phyloP scores from a whole-genome alignment of 1,284 basidiomycete species.

The Somion occarium region DNA sequence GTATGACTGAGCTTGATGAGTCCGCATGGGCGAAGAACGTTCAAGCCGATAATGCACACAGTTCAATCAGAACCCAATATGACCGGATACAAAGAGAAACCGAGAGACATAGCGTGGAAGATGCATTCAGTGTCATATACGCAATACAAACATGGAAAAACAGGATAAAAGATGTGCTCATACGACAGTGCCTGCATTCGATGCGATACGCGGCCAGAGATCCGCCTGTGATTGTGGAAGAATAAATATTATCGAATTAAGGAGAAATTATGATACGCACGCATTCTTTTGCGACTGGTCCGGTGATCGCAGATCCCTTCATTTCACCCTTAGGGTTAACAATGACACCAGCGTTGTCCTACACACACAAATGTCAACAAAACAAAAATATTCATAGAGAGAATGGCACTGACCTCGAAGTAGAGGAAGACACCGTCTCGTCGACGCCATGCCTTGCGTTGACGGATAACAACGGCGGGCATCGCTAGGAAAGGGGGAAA shows the following conservation, averaged over 20 bases:
- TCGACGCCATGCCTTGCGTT: conserved; percentile 98
- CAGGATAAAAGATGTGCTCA: conserved; percentile 33
- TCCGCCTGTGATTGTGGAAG: conserved; percentile 65
- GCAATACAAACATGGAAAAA: conserved; percentile 20
- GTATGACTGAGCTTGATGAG: too few relatives aligned
- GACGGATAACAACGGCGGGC: conserved; percentile 96
- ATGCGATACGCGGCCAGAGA: conserved; percentile 99
- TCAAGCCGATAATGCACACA: not conserved
- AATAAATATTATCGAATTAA: conserved; percentile 2
- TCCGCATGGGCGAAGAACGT: too few relatives aligned
- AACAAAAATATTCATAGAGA: not conserved
- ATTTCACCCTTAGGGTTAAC: conserved; percentile 99
- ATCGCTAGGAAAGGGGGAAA: conserved; percentile 58
- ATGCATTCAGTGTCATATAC: conserved; percentile 14
- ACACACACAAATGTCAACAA: too few relatives aligned
- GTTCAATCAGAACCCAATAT: not conserved
- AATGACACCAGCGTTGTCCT: conserved; percentile 96
- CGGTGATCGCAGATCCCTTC: conserved; percentile 99
- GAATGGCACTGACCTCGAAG: conserved; percentile 75
- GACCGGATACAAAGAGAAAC: not conserved
- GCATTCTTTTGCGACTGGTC: conserved; percentile 96
- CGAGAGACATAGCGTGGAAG: not conserved
- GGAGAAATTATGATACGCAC: conserved; percentile 42
- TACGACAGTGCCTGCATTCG: conserved; percentile 98
- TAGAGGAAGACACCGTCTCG: conserved; percentile 99